phyloP scores from a whole-genome alignment of 768 basidiomycete genomes.

The Termitomyces sp. region DNA sequence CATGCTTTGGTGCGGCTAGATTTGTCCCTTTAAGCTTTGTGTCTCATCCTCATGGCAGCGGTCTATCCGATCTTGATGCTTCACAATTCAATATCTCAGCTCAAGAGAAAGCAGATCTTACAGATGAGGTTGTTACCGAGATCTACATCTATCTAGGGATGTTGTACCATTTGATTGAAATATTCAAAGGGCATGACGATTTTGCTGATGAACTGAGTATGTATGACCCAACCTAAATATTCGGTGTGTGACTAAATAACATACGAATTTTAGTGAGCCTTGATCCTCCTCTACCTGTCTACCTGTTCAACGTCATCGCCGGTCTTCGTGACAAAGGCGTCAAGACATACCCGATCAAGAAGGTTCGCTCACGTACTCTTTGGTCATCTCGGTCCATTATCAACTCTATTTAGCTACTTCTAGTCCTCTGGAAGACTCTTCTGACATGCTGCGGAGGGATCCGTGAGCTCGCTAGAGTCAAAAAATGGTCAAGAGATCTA shows the following conservation, averaged over 20 bases:
- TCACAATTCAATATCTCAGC: slow-evolving; percentile 66
- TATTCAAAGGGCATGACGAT: slow-evolving; percentile 89
- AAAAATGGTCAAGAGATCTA: slow-evolving; percentile 82
- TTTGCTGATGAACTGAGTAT: slow-evolving; percentile 96
- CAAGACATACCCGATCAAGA: slow-evolving; percentile 96
- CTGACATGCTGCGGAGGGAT: slow-evolving; percentile 92
- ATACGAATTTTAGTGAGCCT: slow-evolving; percentile 70
- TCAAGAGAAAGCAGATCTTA: slow-evolving; percentile 70
- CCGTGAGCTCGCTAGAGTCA: slow-evolving; percentile 79
- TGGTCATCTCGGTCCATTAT: slow-evolving; percentile 12
- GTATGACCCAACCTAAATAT: slow-evolving; percentile 24
- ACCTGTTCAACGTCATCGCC: slow-evolving; percentile 88
- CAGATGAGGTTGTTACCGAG: slow-evolving; percentile 91
- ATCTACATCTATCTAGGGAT: slow-evolving; percentile 92
- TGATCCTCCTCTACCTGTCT: slow-evolving; percentile 91
- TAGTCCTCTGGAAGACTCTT: slow-evolving; percentile 93
- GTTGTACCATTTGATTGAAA: slow-evolving; percentile 92
- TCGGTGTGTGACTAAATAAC: slow-evolving; percentile 1
- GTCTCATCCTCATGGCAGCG: slow-evolving; percentile 37
- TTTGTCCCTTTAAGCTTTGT: background rate
- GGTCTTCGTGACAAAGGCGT: slow-evolving; percentile 89
- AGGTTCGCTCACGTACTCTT: slow-evolving; percentile 44
- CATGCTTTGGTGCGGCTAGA: slow-evolving; percentile 55
- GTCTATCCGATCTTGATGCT: slow-evolving; percentile 72
- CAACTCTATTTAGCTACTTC: slow-evolving; percentile 59